Percentiles rank a stretch among this genome's conserved stretches.
Conservation (phyloP, 352 stramenopile genomes). For the Globisporangium spinosum region DNA sequence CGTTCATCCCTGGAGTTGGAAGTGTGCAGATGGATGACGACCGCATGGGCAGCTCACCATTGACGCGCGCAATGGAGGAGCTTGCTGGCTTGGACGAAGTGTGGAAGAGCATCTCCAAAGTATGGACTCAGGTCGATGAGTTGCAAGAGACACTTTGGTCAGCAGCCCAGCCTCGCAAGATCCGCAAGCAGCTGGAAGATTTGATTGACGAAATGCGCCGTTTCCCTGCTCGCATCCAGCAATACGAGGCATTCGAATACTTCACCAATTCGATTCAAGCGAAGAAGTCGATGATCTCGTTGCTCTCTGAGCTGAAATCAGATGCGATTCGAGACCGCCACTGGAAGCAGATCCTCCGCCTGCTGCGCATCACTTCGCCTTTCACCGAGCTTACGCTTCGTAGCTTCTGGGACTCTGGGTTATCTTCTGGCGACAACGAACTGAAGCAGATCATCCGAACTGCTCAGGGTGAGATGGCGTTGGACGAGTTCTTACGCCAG, state of each 20-base stretch:
- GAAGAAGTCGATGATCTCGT: constrained; percentile 91
- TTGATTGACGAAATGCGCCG: constrained; percentile 95
- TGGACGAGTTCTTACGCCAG: constrained; percentile 98
- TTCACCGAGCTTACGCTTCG: constrained; percentile 96
- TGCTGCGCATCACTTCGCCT: constrained; percentile 90
- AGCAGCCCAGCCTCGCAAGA: constrained; percentile 91
- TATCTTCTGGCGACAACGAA: constrained; percentile 92
- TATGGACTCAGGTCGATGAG: constrained; percentile 85
- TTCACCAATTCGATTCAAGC: constrained; percentile 92
- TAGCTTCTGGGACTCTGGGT: constrained; percentile 95
- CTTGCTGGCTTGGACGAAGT: constrained; percentile 96
- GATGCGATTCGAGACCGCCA: constrained; percentile 98
- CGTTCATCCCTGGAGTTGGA: constrained; percentile 41
- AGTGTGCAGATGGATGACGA: constrained; percentile 68
- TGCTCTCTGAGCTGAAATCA: constrained; percentile 97
- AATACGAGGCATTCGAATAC: constrained; percentile 97
- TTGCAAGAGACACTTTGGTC: constrained; percentile 95
- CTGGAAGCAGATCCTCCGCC: constrained; percentile 97
- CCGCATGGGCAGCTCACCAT: constrained; percentile 63
- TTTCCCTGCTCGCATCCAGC: constrained; percentile 94
- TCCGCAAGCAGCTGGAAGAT: constrained; percentile 95
- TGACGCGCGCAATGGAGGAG: constrained; percentile 87
- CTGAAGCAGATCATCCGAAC: constrained; percentile 96
- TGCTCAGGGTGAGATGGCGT: constrained; percentile 98
- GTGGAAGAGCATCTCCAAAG: constrained; percentile 93